Percentiles rank a stretch among this genome's conserved stretches.
These are phyloP conservation scores for Plantago ovata DNA, from an alignment of 257 asterid genomes.

Conservation along the genomic window DNA sequence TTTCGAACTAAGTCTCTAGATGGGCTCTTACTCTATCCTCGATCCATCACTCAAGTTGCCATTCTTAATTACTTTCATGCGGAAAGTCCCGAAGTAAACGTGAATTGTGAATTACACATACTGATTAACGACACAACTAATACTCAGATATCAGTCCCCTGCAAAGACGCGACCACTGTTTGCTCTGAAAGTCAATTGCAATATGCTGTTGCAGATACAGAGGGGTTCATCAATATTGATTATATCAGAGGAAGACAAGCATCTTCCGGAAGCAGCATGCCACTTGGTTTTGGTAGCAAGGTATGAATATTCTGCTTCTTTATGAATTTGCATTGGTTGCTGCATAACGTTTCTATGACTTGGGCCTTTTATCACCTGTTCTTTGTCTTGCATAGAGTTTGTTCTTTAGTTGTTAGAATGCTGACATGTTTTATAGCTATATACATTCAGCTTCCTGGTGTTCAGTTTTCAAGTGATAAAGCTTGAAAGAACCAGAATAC, in stretches of 20 bases:
- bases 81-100: slow-evolving; percentile 19
- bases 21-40: slow-evolving; percentile 71
- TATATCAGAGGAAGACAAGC: slow-evolving; percentile 19
- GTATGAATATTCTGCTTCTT: slow-evolving; percentile 22
- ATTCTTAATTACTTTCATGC: slow-evolving; percentile 31
- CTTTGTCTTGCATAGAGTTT: background rate
- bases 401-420: background rate
- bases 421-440: background rate
- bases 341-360: background rate
- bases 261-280: slow-evolving; percentile 19
- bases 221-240: slow-evolving; percentile 26
- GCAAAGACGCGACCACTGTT: slow-evolving; percentile 43
- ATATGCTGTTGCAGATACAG: slow-evolving; percentile 32
- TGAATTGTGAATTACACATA: slow-evolving; percentile 50
- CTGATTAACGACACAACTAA: slow-evolving; percentile 55
- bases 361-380: background rate
- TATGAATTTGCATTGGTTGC: background rate
- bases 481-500: background rate
- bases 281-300: slow-evolving; percentile 26
- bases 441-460: background rate
- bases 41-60: slow-evolving; percentile 60
- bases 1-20: slow-evolving; percentile 50
- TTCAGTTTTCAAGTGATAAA: background rate
- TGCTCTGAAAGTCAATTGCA: slow-evolving; percentile 34
- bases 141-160: slow-evolving; percentile 52